Conservation (phyloP, 2,329 filamentous ascomycete genomes). For the Diaporthe humulicola region DNA sequence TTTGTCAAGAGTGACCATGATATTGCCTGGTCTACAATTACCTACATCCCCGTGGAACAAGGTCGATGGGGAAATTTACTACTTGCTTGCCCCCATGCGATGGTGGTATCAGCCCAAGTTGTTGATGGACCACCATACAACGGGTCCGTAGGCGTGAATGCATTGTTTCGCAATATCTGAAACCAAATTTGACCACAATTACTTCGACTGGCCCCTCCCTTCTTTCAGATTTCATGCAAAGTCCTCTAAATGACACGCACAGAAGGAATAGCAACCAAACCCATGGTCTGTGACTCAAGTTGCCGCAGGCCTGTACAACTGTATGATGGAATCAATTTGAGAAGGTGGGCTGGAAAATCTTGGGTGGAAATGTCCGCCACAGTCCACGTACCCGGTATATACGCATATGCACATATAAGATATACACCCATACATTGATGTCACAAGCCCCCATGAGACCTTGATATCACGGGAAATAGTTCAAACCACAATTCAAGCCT, state of each 20-base stretch:
- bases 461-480: not conserved
- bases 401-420: too few species aligned
- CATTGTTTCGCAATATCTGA: not conserved
- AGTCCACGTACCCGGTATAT: too few species aligned
- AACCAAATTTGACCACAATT: not conserved
- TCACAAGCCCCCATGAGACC: not conserved
- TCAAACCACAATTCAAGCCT: not conserved
- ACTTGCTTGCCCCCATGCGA: not conserved
- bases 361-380: too few species aligned
- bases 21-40: not conserved
- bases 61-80: not conserved
- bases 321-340: too few species aligned
- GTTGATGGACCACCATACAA: not conserved
- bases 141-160: not conserved
- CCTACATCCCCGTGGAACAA: not conserved
- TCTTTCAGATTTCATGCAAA: too few species aligned
- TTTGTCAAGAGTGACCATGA: not conserved
- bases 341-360: too few species aligned
- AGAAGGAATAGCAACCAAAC: too few species aligned
- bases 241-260: too few species aligned
- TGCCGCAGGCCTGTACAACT: too few species aligned
- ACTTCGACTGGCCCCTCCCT: not conserved
- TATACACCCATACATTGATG: not conserved
- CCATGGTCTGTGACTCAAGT: too few species aligned
- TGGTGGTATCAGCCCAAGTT: not conserved